phyloP scores from a whole-genome alignment of 768 basidiomycete genomes.

The Ramaria rubella region DNA sequence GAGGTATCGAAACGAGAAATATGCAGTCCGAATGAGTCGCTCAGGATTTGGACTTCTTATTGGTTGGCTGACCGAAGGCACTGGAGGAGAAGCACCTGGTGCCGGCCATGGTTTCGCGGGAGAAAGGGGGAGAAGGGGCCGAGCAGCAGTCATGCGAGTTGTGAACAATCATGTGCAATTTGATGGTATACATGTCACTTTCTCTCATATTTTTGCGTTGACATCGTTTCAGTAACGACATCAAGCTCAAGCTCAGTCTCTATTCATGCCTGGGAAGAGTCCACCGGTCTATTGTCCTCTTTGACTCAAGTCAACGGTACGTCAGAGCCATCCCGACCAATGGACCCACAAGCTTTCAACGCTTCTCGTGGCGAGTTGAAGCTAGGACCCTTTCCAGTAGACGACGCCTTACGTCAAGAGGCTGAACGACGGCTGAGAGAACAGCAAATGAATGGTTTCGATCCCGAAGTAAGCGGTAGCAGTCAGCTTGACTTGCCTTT shows the following conservation, averaged over 20 bases:
- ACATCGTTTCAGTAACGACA: constrained; percentile 52
- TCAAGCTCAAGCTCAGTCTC: constrained; percentile 60
- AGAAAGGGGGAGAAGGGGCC: constrained; percentile 74
- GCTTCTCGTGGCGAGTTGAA: constrained; percentile 70
- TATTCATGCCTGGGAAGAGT: constrained; percentile 72
- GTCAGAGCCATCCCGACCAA: constrained; percentile 34
- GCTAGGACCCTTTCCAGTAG: constrained; percentile 73
- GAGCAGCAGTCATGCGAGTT: constrained; percentile 87
- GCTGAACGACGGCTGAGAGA: constrained; percentile 75
- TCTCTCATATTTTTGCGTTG: constrained; percentile 8
- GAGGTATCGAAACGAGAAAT: constrained; percentile 85
- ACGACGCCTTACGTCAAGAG: constrained; percentile 76
- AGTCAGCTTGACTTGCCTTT: constrained; percentile 43
- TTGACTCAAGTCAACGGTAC: constrained; percentile 56
- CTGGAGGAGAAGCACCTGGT: constrained; percentile 80
- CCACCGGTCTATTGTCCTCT: constrained; percentile 75
- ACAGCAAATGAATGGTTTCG: constrained; percentile 69
- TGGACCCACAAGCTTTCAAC: constrained; percentile 71
- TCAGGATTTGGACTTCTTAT: constrained; percentile 88
- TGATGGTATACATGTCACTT: constrained; percentile 52
- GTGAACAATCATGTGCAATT: constrained; percentile 91
- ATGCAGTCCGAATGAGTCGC: constrained; percentile 80
- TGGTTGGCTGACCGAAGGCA: constrained; percentile 93
- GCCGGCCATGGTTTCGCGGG: constrained; percentile 73
- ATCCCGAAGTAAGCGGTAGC: constrained; percentile 52